A percentile compares a stretch with the other conserved stretches of the same genome.
phyloP scores from a whole-genome alignment of 176 grass and related monocot species.

The Pontederia crassipes region DNA sequence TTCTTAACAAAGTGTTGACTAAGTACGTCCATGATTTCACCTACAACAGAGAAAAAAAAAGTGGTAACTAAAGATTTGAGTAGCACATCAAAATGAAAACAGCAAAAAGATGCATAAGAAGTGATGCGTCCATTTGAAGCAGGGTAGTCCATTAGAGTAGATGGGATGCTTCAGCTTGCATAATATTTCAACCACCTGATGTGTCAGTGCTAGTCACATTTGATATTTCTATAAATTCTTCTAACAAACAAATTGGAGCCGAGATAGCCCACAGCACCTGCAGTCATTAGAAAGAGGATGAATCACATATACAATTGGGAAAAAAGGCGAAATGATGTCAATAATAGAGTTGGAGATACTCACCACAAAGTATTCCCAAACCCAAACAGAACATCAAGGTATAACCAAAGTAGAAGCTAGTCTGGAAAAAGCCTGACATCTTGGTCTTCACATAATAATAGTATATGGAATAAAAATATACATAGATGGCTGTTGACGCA shows the following conservation, averaged over 20 bases:
- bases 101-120: too few species aligned
- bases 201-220: constrained; percentile 53
- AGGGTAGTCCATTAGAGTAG: too few species aligned
- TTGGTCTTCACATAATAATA: constrained; percentile 90
- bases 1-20: too few species aligned
- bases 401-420: constrained; percentile 92
- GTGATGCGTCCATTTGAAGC: too few species aligned
- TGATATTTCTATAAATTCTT: constrained; percentile 96
- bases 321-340: background rate
- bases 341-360: constrained; percentile 13
- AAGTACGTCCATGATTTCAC: too few species aligned
- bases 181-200: background rate
- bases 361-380: constrained; percentile 78
- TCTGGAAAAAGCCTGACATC: constrained; percentile 96
- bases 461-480: constrained; percentile 86
- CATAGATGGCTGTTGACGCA: constrained; percentile 70
- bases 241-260: constrained; percentile 83
- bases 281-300: constrained; percentile 17
- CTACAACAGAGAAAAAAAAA: too few species aligned
- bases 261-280: constrained; percentile 84
- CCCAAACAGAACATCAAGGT: constrained; percentile 94
- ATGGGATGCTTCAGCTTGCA: background rate
- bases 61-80: too few species aligned
- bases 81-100: too few species aligned
- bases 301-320: constrained; percentile 5